Evolutionary conservation across 352 stramenopile genomes (phyloP).

Genomic region (Labyrinthula sp.): DNA sequence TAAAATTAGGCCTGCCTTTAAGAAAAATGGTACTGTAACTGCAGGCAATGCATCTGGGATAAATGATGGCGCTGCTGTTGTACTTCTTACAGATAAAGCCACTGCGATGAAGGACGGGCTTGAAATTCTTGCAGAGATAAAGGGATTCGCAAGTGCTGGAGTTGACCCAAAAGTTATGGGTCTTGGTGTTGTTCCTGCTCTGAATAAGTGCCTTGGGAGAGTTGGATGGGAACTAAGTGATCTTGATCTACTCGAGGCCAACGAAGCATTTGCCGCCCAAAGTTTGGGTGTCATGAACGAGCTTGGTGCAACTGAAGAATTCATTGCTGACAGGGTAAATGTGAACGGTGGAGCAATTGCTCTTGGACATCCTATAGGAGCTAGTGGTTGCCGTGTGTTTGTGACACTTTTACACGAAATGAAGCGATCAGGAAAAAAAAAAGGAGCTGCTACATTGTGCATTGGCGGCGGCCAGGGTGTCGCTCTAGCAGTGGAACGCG

Average conservation of each 20-base stretch:
- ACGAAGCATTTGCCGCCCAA: slow-evolving; percentile 55
- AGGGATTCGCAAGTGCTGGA: slow-evolving; percentile 39
- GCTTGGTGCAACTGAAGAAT: slow-evolving; percentile 42
- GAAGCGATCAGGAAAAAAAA: slow-evolving; percentile 49
- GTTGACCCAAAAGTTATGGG: slow-evolving; percentile 50
- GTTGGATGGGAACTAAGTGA: slow-evolving; percentile 38
- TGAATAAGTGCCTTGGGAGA: slow-evolving; percentile 41
- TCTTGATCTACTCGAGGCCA: slow-evolving; percentile 55
- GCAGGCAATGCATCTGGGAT: slow-evolving; percentile 45
- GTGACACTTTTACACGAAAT: slow-evolving; percentile 70
- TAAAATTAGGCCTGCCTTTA: slow-evolving; percentile 38
- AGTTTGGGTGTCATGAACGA: slow-evolving; percentile 40
- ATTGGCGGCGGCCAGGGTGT: slow-evolving; percentile 79
- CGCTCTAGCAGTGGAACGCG: slow-evolving; percentile 65
- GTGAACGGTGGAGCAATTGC: slow-evolving; percentile 52
- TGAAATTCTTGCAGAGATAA: slow-evolving; percentile 41
- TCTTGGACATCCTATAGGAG: slow-evolving; percentile 51
- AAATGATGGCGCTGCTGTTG: slow-evolving; percentile 47
- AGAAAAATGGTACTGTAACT: slow-evolving; percentile 42
- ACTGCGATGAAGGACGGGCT: slow-evolving; percentile 38
- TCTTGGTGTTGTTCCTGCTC: slow-evolving; percentile 46
- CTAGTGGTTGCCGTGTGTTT: slow-evolving; percentile 53
- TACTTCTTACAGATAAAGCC: slow-evolving; percentile 45
- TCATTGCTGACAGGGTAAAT: slow-evolving; percentile 47
- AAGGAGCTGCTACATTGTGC: slow-evolving; percentile 76